Evolutionary conservation across 169 alveolate species (phyloP), one percentile per base, ranked within the genome.

Genomic region (Miamiensis avidus): DNA sequence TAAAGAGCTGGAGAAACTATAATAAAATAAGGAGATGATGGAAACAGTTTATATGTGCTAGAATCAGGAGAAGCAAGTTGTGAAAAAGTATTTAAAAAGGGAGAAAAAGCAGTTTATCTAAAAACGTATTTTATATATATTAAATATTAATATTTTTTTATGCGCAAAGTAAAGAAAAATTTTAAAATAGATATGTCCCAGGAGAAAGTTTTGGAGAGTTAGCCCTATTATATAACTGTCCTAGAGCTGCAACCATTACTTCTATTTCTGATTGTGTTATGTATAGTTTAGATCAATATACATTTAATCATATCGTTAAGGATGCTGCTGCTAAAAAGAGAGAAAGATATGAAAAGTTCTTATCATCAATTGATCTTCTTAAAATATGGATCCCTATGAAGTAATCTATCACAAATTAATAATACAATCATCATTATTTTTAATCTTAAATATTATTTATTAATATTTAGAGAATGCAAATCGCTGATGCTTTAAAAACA

Each of bases 181-280:
- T 4, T 49, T 11, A 49, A 49, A 28, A 91, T 81, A 32, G 85
- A 65, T 94, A 95, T 83, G 82, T 87, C 31, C 96, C 98, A 25
- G 99, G 99, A 16, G 99, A 98, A 79, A 93, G 97, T 25, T 98
- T 98, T 91, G 99, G 99, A 25, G 99, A 98, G 88, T 94, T 98
- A n/a, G 99, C 99, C 15, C 89, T 98, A 32, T 92, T 98, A 84
- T 98, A 98, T 92, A 98, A 98, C 91, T 95, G 98, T 20, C 99
- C 99, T 65, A 96, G 99, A 91, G 99, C 99, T 28, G 99, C 99
- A 30, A 94, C 99, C 16, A 99, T 98, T 27, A 93, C 84, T 33
- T 99, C 99, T 1, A 93, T 92, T 72, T 92, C 94, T 30, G 97
- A 97, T 69, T 94, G 98, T 73, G 85, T 91, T 83, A 91, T 97